A percentile compares a stretch with the other conserved stretches of the same genome.
These are phyloP conservation scores for Spergularia azorica DNA, from an alignment of 179 eudicot genomes.

Conservation along the genomic window DNA sequence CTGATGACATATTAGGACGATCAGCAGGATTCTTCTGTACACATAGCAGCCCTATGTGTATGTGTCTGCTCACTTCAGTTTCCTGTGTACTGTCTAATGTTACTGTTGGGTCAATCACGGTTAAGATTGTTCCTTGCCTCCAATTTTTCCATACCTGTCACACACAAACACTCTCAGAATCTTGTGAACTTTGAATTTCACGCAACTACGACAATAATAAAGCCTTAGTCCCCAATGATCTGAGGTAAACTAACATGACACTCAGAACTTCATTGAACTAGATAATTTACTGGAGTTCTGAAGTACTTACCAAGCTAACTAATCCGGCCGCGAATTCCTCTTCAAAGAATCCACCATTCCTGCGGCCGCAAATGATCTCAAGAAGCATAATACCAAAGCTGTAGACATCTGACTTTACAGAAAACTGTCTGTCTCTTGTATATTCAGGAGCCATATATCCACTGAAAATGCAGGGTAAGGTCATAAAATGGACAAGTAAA, in stretches of 20 bases:
- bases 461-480: conserved; percentile 5
- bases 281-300: not conserved
- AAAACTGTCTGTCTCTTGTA: conserved; percentile 6
- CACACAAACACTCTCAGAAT: not conserved
- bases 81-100: not conserved
- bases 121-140: conserved; percentile 21
- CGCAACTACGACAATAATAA: too few relatives aligned
- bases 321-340: conserved; percentile 20
- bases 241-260: not conserved
- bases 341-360: conserved; percentile 12
- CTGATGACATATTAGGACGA: conserved; percentile 23
- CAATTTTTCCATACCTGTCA: conserved; percentile 24
- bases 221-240: too few relatives aligned
- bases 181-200: not conserved
- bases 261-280: not conserved
- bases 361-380: conserved; percentile 20
- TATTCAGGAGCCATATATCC: conserved; percentile 31
- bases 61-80: conserved; percentile 1
- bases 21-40: conserved; percentile 19
- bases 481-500: not conserved
- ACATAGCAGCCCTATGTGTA: conserved; percentile 26
- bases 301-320: conserved; percentile 9
- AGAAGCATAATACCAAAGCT: conserved; percentile 20
- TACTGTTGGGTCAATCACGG: conserved; percentile 13
- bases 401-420: conserved; percentile 25